Evolutionary conservation across 345 rosid genomes (phyloP), one percentile per base, ranked within the genome.

Genomic region (Lepidium aucheri): DNA sequence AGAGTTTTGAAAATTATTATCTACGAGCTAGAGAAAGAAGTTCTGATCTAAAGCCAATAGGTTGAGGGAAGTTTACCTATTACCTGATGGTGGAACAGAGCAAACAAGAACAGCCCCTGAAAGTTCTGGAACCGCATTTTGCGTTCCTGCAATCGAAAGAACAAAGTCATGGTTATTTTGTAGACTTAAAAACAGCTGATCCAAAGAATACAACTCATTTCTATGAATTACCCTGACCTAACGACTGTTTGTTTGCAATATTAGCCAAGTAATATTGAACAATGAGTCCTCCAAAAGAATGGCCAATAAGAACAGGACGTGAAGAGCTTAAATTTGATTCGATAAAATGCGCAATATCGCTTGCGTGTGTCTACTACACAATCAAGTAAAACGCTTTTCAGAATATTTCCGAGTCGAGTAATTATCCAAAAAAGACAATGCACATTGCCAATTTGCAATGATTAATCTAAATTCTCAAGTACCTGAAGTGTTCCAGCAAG

Each of bases 11-110:
- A 5, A 43, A 64, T 38, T 36, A 26, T 28, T 6, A 5, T 54
- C 11, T 26, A 36, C 11, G 46, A 55, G 40, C 51, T 65, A 61
- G 17, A 50, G 15, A 38, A 69, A 65, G 30, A 68, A 47, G 56
- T 34, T 42, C 24, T 18, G 15, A 44, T 38, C 6, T 55, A 60
- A n/a, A 45, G 5, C 6, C 13, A 36, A 41, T 18, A 30, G 16
- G 70, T 13, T 36, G 17, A 32, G 65, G 33, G 33, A 80, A 61
- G 12, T 11, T 80, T 81, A 92, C 98, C 97, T 84, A 77, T 92
- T 89, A 71, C 98, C 93, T 1, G 90, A 84, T 70, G 98, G 97
- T 53, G 98, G 98, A 26, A 87, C 98, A 9, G 98, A 89, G 84
- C 95, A 92, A 28, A 87, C 78, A 14, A 92, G 72, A 9, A 74